These are phyloP conservation scores for Amorphotheca resinae DNA, from an alignment of 495 filamentous ascomycete species.

Conservation along the genomic window DNA sequence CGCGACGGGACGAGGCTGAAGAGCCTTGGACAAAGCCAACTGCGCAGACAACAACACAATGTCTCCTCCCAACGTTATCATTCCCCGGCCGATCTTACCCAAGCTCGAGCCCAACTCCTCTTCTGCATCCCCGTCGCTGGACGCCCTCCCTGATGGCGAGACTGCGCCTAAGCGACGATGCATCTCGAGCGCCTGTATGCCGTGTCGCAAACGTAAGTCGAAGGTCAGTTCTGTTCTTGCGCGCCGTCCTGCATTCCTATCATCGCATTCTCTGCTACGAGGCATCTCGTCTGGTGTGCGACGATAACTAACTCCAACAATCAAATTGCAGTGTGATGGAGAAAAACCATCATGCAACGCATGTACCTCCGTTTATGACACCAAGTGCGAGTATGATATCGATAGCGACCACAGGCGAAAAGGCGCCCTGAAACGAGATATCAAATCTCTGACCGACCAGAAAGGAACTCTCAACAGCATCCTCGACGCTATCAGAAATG, in stretches of 20 bases:
- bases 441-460: conserved; percentile 20
- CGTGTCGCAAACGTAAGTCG: conserved; percentile 34
- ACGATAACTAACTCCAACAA: too few species aligned
- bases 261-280: neutral
- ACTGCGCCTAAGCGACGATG: conserved; percentile 22
- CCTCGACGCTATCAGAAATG: conserved; percentile 25
- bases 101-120: neutral
- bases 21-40: too few species aligned
- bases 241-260: neutral
- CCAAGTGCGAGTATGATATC: conserved; percentile 31
- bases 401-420: conserved; percentile 31
- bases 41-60: too few species aligned
- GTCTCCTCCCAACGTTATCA: neutral
- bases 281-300: too few species aligned
- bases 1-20: too few species aligned
- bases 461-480: conserved; percentile 26
- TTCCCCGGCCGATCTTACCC: conserved; percentile 1
- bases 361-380: conserved; percentile 32
- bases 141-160: neutral
- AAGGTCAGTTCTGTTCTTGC: conserved; percentile 28
- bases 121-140: neutral
- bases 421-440: conserved; percentile 28
- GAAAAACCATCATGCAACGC: conserved; percentile 30
- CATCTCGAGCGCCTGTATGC: conserved; percentile 32
- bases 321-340: conserved; percentile 32